Base-by-base conservation (phyloP, 148 eudicot genomes). In the Pouteria glomerata region DNA sequence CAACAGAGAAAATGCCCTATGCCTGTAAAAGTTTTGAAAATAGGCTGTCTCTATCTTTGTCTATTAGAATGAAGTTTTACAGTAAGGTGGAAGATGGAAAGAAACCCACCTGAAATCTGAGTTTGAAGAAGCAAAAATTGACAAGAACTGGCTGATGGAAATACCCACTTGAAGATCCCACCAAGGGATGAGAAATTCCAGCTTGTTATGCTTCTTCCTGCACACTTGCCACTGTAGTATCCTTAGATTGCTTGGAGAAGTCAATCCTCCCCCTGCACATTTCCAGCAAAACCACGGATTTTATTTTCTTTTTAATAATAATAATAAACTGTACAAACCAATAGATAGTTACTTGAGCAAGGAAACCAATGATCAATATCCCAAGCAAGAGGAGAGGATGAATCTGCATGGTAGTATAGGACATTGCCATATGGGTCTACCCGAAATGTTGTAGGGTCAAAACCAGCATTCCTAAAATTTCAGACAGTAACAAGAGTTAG, bases 361-460 rank as follows among this genome's bases (percentile, higher is more conserved):
- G 98, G 98, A 76, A 91, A 94, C 96, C 97, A 94, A 35, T 94
- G 98, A 80, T 94, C 97, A 37, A 94, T 82, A 37, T 88, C 97
- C 98, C 98, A 94, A 60, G 96, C 93, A 21, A 94, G 91, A 74
- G 98, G 98, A 0, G 98, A 94, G 73, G 96, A 85, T 5, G 96
- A 76, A 81, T 95, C 97, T 71, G 98, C 98, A 80, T 95, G 93
- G 75, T 81, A 90, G 75, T 91, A 91, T 31, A 95, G 79, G 33
- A 95, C 98, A 79, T 95, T 95, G 61, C n/a, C n/a, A n/a, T n/a
- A n/a, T n/a, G n/a, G n/a, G 77, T 95, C 98, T 4, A 95, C 97
- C 13, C 98, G 86, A 63, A 95, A 88, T 37, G 83, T 76, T 34
- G 91, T 96, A 33, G 98, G 98, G 81, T 95, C 97, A 63, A 95